Evolutionary conservation across 2,329 filamentous ascomycete genomes (phyloP), one percentile per base, ranked within the genome.

Genomic region (Aureobasidium uvarum): DNA sequence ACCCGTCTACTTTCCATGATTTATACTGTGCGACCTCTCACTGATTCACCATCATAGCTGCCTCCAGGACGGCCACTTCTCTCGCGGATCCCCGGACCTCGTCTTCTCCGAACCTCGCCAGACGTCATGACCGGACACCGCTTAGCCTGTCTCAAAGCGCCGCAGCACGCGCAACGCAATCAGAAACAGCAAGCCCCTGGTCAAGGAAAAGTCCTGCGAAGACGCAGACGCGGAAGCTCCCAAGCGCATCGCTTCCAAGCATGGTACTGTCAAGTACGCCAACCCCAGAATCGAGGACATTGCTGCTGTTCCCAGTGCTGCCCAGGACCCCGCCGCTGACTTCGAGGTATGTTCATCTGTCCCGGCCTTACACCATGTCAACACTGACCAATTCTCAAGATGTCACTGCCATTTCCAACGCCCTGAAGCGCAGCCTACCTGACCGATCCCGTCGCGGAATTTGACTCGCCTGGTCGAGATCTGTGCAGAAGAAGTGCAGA

Each of bases 371-470:
- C 41, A 11, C 23, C 1, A 7, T 10, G 18, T 5, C 5, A n/a
- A 25, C 18, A 6, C 52, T 55, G 18, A 55, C 7, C 14, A 5
- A 25, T 4, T 6, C 1, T 5, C 36, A 55, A 36, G 23, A 55
- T 2, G 7, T 20, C 38, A 10, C 36, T 7, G 20, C 11, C 20
- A 10, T 13, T 16, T 10, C n/a, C 50, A 33, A 52, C 8, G 18
- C 14, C 11, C 23, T 48, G 14, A 52, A 62, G 59, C 59, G 59
- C 31, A 45, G n/a, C n/a, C n/a, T n/a, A n/a, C n/a, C n/a, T n/a
- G n/a, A n/a, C n/a, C n/a, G n/a, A n/a, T n/a, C n/a, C n/a, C n/a
- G n/a, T n/a, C n/a, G n/a, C n/a, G n/a, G n/a, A n/a, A n/a, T n/a
- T n/a, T n/a, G n/a, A n/a, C n/a, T n/a, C n/a, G n/a, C n/a, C n/a